Percentiles rank a stretch among this genome's conserved stretches.
Conservation (phyloP, 2,329 filamentous ascomycete species). For the Fusarium sp. region DNA sequence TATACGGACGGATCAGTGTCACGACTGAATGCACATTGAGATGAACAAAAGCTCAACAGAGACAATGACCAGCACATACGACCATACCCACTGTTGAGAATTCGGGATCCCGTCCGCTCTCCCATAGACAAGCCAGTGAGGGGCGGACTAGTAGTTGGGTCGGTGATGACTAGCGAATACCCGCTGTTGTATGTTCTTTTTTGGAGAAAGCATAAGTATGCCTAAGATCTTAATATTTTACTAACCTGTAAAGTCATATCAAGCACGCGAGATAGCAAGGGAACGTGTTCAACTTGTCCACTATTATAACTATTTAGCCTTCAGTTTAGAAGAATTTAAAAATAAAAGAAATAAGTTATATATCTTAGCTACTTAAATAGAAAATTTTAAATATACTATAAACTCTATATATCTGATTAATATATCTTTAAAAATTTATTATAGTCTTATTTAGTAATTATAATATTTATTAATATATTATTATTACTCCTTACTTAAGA, state of each 20-base stretch:
- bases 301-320: no score
- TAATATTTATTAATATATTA: no score
- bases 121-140: conserved; percentile 6
- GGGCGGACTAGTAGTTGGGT: conserved; percentile 5
- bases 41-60: neutral
- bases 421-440: no score
- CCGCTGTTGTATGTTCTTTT: conserved; percentile 4
- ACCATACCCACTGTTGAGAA: conserved; percentile 8
- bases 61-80: neutral
- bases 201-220: neutral
- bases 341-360: no score
- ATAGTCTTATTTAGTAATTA: no score
- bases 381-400: no score
- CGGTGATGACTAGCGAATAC: conserved; percentile 2
- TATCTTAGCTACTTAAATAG: no score
- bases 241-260: no score
- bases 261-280: neutral
- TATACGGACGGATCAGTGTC: neutral
- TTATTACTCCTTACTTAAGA: no score
- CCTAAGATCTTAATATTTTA: neutral
- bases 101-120: conserved; percentile 4
- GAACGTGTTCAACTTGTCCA: neutral
- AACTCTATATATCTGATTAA: no score
- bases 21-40: neutral
- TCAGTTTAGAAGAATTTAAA: no score